phyloP scores from a whole-genome alignment of 768 basidiomycete genomes.

The Clitopilus hobsonii region DNA sequence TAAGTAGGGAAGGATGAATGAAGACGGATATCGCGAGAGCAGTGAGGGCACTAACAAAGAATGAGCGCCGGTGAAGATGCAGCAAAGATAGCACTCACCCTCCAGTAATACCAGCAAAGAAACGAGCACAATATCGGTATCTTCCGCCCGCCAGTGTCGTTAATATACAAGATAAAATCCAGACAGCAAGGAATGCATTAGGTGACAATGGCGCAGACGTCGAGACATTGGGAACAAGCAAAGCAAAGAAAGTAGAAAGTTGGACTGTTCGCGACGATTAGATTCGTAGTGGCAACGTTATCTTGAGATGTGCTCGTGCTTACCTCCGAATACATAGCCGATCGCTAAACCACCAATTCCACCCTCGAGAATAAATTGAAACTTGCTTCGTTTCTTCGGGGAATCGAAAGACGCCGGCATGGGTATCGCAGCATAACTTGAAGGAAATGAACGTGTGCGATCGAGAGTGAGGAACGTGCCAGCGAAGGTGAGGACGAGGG shows the following conservation, averaged over 20 bases:
- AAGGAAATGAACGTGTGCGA: slow-evolving; percentile 58
- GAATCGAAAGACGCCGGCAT: slow-evolving; percentile 27
- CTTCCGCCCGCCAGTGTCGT: slow-evolving; percentile 49
- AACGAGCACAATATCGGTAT: slow-evolving; percentile 47
- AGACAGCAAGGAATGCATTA: slow-evolving; percentile 54
- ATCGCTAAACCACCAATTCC: slow-evolving; percentile 57
- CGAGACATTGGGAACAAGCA: slow-evolving; percentile 51
- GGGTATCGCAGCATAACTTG: slow-evolving; percentile 29
- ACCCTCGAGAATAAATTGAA: slow-evolving; percentile 45
- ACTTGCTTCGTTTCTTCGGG: slow-evolving; percentile 23
- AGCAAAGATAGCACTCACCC: slow-evolving; percentile 43
- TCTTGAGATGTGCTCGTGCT: slow-evolving; percentile 11
- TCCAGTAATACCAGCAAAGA: slow-evolving; percentile 46
- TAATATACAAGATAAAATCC: slow-evolving; percentile 47
- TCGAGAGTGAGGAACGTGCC: slow-evolving; percentile 72
- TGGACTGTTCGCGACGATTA: slow-evolving; percentile 36
- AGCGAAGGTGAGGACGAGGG: slow-evolving; percentile 54
- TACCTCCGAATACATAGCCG: slow-evolving; percentile 60
- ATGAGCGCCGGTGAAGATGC: slow-evolving; percentile 32
- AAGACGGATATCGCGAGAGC: slow-evolving; percentile 13
- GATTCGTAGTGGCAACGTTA: neutral
- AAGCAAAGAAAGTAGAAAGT: slow-evolving; percentile 52
- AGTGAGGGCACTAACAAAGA: slow-evolving; percentile 18
- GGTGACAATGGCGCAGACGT: slow-evolving; percentile 37
- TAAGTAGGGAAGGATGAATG: slow-evolving; percentile 24